These are phyloP conservation scores for Cladosporium sp. DNA, from an alignment of 2,329 filamentous ascomycete species.

Conservation along the genomic window DNA sequence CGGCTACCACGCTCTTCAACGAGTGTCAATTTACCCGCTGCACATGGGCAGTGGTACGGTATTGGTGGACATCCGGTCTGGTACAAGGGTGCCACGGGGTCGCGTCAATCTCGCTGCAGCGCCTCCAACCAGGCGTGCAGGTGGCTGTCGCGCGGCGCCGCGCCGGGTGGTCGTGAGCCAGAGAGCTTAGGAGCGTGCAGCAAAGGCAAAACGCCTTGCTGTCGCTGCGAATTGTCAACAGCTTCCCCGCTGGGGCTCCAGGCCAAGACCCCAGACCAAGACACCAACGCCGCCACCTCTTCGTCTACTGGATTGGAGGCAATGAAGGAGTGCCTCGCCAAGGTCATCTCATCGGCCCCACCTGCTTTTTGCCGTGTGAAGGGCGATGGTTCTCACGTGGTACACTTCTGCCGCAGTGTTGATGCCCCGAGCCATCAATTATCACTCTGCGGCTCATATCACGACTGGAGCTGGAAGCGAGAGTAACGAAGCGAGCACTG, in stretches of 20 bases:
- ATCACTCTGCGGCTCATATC: not conserved
- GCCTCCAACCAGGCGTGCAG: not conserved
- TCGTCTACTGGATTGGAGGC: not conserved
- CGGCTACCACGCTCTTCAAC: slow-evolving; percentile 4
- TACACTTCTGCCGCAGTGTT: not conserved
- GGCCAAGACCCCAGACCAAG: slow-evolving; percentile 1
- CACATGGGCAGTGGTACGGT: not conserved
- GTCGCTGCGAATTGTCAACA: not conserved
- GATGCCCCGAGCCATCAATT: not conserved
- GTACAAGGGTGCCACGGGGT: slow-evolving; percentile 2
- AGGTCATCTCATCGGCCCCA: not conserved
- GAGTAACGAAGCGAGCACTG: not conserved
- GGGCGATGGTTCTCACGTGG: not conserved
- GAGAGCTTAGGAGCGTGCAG: not conserved
- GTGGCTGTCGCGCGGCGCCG: not conserved
- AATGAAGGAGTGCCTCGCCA: not conserved
- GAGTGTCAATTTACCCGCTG: not conserved
- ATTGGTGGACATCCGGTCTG: not conserved
- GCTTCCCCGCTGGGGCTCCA: slow-evolving; percentile 4
- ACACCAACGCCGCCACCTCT: not conserved
- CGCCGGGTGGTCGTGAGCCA: not conserved
- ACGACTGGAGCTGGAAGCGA: not conserved
- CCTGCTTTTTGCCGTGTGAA: not conserved
- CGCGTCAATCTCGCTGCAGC: not conserved
- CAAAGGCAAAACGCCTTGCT: not conserved